Conservation (phyloP, 768 basidiomycete species). For the Fomitopsis serialis region DNA sequence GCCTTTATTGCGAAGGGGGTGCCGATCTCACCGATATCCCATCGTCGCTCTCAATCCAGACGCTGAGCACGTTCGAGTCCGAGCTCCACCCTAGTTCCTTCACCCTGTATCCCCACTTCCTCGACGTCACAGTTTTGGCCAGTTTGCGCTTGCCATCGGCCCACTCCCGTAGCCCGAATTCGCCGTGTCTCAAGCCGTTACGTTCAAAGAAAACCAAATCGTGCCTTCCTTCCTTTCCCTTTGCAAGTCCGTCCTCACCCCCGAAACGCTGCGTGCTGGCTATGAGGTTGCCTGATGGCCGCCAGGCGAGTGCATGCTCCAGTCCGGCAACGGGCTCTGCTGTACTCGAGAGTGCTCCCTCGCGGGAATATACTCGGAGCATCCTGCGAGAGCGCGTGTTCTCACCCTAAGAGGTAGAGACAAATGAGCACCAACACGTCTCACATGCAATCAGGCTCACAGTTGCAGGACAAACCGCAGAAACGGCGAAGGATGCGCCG, state of each 20-base stretch:
- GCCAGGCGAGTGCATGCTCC: constrained; percentile 78
- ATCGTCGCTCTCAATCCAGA: constrained; percentile 73
- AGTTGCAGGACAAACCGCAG: constrained; percentile 30
- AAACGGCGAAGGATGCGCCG: constrained; percentile 82
- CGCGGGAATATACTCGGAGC: constrained; percentile 71
- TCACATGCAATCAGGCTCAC: background rate
- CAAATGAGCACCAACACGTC: constrained; percentile 24
- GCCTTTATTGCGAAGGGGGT: no score
- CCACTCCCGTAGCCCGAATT: constrained; percentile 59
- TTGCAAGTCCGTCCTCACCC: constrained; percentile 24
- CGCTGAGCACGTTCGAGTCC: constrained; percentile 77
- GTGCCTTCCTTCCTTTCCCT: constrained; percentile 62
- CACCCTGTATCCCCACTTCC: constrained; percentile 65
- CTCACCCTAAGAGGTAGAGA: background rate
- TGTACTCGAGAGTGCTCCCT: constrained; percentile 74
- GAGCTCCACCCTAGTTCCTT: constrained; percentile 81
- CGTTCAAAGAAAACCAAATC: constrained; percentile 94
- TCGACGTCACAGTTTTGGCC: constrained; percentile 7
- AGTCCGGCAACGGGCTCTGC: constrained; percentile 80
- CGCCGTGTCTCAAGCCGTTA: constrained; percentile 90
- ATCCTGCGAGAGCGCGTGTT: constrained; percentile 35
- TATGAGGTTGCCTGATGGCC: constrained; percentile 85
- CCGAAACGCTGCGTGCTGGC: constrained; percentile 80
- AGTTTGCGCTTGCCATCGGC: background rate
- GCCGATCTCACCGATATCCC: constrained; percentile 78